Conservation (phyloP, 495 filamentous ascomycete genomes). For the Aspergillus campestris region DNA sequence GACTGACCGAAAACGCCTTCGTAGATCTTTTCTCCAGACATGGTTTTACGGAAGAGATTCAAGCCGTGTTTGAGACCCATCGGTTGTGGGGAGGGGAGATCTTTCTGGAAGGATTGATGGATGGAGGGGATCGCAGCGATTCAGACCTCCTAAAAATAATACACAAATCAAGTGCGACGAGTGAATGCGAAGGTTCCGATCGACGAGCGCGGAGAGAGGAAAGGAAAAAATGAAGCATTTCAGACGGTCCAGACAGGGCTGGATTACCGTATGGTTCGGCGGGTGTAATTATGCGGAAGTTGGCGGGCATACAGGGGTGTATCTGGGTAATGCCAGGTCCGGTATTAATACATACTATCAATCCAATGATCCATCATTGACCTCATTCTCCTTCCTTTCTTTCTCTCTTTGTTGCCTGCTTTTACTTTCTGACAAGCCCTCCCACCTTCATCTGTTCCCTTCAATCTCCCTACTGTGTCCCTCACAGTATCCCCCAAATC, state of each 20-base stretch:
- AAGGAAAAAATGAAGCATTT: too few relatives aligned
- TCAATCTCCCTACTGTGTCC: background rate
- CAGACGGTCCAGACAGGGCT: too few relatives aligned
- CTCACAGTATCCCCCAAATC: background rate
- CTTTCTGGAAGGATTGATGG: too few relatives aligned
- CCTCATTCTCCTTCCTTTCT: background rate
- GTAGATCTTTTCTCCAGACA: slow-evolving; percentile 49
- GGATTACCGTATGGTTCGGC: too few relatives aligned
- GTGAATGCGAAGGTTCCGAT: too few relatives aligned
- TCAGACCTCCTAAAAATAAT: too few relatives aligned
- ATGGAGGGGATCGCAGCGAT: too few relatives aligned
- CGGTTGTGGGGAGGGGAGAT: slow-evolving; percentile 6
- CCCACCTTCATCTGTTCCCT: background rate
- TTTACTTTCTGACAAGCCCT: background rate
- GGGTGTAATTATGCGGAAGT: too few relatives aligned
- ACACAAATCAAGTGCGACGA: too few relatives aligned
- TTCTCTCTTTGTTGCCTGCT: background rate
- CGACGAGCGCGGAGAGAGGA: too few relatives aligned
- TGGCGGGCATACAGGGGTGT: too few relatives aligned
- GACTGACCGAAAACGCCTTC: slow-evolving; percentile 66
- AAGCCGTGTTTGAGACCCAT: slow-evolving; percentile 28
- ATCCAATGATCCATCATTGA: background rate
- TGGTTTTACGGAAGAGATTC: slow-evolving; percentile 39
- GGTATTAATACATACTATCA: background rate
- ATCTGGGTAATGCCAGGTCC: too few relatives aligned